Evolutionary conservation across 768 basidiomycete genomes (phyloP), one percentile per base, ranked within the genome.

Genomic region (Tylopilus sp.): DNA sequence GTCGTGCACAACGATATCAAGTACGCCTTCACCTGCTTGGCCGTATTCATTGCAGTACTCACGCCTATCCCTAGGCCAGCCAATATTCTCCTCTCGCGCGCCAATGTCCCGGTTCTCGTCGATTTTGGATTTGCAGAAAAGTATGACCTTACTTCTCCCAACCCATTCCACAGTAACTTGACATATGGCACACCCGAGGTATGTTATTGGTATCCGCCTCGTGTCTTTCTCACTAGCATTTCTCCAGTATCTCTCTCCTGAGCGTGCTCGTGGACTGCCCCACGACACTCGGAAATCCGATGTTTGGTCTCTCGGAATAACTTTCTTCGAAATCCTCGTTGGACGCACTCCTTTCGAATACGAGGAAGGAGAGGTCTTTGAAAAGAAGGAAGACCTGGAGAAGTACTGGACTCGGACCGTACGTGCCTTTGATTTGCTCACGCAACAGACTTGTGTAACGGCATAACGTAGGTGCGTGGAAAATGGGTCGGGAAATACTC

Each of bases 51-150:
- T 19, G 4, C 16, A 38, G 47, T 22, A 22, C 37, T 55, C 26
- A 52, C 22, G 10, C 4, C 28, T 26, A 33, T 31, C 31, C 48
- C 10, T 14, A 95, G 92, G 62, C 93, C 93, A 1, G 91, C 93
- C 16, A 99, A 99, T 64, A 92, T 99, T 60, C 79, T 99, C 3
- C 76, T 99, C 42, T 89, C 89, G 1, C 71, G 74, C 50, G 78
- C 85, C 58, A 86, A 86, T 62, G 74, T 93, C 2, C 92, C 93
- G 1, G 88, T 97, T 4, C 81, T 98, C 4, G 88, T 97, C 33
- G 97, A 98, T 70, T 99, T 97, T 63, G 96, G 97, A 1, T 99
- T 98, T 61, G 92, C 96, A 2, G 90, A 96, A 63, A 83, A 83
- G 58, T 94, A 94, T 65, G 86, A 91, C 57, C 63, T 79, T 38